Conservation (phyloP, 257 asterid species). For the Solanum neorickii region DNA sequence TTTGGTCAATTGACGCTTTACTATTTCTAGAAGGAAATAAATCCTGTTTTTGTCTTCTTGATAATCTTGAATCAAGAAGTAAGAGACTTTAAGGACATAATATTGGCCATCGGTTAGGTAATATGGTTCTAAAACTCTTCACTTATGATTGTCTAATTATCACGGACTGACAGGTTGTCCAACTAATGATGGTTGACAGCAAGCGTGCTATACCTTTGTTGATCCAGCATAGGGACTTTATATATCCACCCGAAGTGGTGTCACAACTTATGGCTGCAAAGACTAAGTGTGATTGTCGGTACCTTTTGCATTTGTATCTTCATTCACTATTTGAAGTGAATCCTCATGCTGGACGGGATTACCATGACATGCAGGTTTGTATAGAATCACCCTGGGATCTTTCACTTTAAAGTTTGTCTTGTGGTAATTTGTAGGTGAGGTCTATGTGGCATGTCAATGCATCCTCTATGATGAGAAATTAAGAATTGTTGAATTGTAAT, state of each 20-base stretch:
- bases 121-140: not conserved
- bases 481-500: not conserved
- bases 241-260: conserved; percentile 81
- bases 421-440: not conserved
- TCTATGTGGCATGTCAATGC: not conserved
- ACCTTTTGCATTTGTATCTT: conserved; percentile 60
- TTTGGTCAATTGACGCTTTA: not conserved
- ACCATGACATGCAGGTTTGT: conserved; percentile 96
- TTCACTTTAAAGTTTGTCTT: not conserved
- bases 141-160: not conserved
- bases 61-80: not conserved
- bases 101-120: not conserved
- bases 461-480: not conserved
- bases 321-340: conserved; percentile 65
- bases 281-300: conserved; percentile 49
- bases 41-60: not conserved
- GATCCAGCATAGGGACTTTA: conserved; percentile 59
- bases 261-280: conserved; percentile 70
- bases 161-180: conserved; percentile 66
- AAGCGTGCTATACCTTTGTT: conserved; percentile 73
- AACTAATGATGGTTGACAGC: conserved; percentile 86
- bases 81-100: not conserved
- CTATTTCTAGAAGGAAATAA: not conserved
- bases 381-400: not conserved
- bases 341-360: conserved; percentile 89